phyloP scores from a whole-genome alignment of 768 basidiomycete species.

The Suillus ampliporus region DNA sequence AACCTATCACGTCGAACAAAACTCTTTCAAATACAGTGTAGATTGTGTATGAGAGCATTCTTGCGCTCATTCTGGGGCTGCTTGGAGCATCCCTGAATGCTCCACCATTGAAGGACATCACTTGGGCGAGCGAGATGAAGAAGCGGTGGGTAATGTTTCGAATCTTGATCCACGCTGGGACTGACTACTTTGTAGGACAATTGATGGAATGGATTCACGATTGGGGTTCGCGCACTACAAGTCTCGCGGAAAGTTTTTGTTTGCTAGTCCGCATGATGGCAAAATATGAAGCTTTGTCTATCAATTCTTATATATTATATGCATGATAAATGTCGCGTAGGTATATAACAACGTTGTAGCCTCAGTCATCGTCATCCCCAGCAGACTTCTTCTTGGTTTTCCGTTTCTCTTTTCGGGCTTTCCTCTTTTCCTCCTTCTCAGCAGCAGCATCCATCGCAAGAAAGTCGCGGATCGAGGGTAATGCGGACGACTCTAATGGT shows the following conservation, averaged over 20 bases:
- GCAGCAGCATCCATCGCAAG: constrained; percentile 77
- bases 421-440: constrained; percentile 68
- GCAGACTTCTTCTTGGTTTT: constrained; percentile 45
- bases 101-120: constrained; percentile 76
- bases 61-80: constrained; percentile 69
- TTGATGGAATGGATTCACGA: constrained; percentile 79
- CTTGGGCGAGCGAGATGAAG: constrained; percentile 91
- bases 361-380: constrained; percentile 42
- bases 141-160: constrained; percentile 58
- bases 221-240: constrained; percentile 66
- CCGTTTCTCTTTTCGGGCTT: constrained; percentile 79
- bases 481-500: constrained; percentile 77
- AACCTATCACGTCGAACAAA: background rate
- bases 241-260: constrained; percentile 54
- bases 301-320: constrained; percentile 1
- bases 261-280: constrained; percentile 19
- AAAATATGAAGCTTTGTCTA: constrained; percentile 8
- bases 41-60: constrained; percentile 71
- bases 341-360: constrained; percentile 6
- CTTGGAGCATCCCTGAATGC: constrained; percentile 76
- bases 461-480: constrained; percentile 85
- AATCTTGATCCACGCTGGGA: background rate
- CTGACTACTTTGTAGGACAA: constrained; percentile 49
- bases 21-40: constrained; percentile 32
- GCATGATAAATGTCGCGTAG: background rate